A percentile compares a stretch with the other conserved stretches of the same genome.
Conservation (phyloP, 805 yeast species). For the Nakazawaea ishiwadae region DNA sequence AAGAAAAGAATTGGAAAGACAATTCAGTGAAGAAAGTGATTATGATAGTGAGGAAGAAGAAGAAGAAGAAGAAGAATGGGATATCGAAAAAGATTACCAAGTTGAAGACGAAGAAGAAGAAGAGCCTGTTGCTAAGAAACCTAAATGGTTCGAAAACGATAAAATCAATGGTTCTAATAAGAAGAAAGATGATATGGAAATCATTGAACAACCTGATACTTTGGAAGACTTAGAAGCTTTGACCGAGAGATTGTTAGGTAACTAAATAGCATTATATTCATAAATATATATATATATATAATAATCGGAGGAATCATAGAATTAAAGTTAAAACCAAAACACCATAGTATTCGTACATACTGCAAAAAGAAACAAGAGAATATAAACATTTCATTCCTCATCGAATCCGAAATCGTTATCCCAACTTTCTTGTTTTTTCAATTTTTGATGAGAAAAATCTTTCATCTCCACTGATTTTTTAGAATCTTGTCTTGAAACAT, state of each 20-base stretch:
- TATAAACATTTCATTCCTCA: not conserved
- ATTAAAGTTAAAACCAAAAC: not conserved
- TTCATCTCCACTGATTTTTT: constrained; percentile 8
- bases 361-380: too few relatives aligned
- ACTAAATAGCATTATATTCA: not conserved
- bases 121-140: constrained; percentile 27
- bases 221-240: constrained; percentile 92
- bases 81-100: constrained; percentile 39
- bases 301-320: not conserved
- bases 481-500: not conserved
- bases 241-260: constrained; percentile 45
- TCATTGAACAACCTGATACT: constrained; percentile 84
- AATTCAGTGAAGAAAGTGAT: constrained; percentile 36
- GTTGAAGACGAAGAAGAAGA: constrained; percentile 31
- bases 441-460: constrained; percentile 4
- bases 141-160: constrained; percentile 46
- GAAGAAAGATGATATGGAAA: constrained; percentile 42
- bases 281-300: constrained; percentile 2
- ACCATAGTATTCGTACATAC: too few relatives aligned
- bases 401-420: constrained; percentile 3
- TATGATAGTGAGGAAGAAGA: constrained; percentile 23
- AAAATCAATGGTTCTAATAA: constrained; percentile 18
- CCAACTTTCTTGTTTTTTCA: not conserved
- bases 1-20: constrained; percentile 74
- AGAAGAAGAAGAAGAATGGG: constrained; percentile 22